A percentile compares a stretch with the other conserved stretches of the same genome.
These are phyloP conservation scores for Boletus bicolor DNA, from an alignment of 768 basidiomycete genomes.

Conservation along the genomic window DNA sequence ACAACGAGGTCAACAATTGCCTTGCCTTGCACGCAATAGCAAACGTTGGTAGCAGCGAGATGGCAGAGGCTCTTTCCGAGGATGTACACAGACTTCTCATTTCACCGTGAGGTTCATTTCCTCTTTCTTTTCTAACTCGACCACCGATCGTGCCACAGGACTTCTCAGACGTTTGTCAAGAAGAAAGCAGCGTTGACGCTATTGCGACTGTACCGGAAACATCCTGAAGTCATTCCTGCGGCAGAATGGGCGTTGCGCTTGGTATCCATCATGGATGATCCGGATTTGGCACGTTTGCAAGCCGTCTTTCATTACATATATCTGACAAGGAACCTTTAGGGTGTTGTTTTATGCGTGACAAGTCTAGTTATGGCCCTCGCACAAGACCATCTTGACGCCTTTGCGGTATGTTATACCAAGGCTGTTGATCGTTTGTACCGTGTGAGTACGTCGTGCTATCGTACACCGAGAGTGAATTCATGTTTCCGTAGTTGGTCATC, in stretches of 20 bases:
- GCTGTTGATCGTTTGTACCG: constrained; percentile 86
- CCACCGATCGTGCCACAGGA: constrained; percentile 46
- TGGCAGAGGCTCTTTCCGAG: constrained; percentile 93
- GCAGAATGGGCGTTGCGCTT: constrained; percentile 96
- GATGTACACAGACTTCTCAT: constrained; percentile 95
- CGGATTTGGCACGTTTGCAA: constrained; percentile 63
- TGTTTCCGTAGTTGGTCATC: constrained; percentile 66
- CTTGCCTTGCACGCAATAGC: constrained; percentile 97
- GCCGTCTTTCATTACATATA: not conserved
- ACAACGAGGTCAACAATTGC: constrained; percentile 93
- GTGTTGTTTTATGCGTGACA: constrained; percentile 91
- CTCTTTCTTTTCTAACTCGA: constrained; percentile 6
- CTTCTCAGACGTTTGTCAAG: constrained; percentile 92
- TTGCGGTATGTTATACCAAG: constrained; percentile 89
- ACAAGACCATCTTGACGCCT: constrained; percentile 90
- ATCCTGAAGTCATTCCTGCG: constrained; percentile 89
- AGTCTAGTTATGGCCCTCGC: constrained; percentile 92
- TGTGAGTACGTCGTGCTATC: constrained; percentile 40
- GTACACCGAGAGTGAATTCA: constrained; percentile 6
- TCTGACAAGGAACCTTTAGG: constrained; percentile 44
- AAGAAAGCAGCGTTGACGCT: constrained; percentile 97
- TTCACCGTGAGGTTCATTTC: constrained; percentile 65
- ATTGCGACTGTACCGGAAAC: constrained; percentile 91
- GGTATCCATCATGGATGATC: constrained; percentile 93
- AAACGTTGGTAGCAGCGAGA: constrained; percentile 95